These are phyloP conservation scores for carrot (Daucus carota) DNA, from an alignment of 129 eudicot genomes.

Conservation along the genomic window DNA sequence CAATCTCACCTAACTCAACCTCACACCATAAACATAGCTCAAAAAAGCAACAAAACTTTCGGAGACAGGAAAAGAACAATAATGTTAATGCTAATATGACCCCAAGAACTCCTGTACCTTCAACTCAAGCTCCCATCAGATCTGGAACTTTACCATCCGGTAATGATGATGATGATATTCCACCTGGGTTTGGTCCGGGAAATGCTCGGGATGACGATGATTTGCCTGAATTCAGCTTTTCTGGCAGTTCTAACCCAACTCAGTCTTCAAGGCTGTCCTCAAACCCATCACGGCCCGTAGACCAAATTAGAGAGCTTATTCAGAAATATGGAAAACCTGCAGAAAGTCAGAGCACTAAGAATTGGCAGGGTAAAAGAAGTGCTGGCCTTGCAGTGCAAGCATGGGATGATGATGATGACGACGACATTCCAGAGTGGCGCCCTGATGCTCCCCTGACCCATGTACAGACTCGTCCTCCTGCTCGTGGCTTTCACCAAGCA, in stretches of 20 bases:
- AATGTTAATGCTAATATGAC: conserved; percentile 31
- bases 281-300: conserved; percentile 29
- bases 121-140: conserved; percentile 1
- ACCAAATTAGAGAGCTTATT: conserved; percentile 63
- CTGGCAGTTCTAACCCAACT: conserved; percentile 30
- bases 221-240: conserved; percentile 73
- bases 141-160: background rate
- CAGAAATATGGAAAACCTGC: conserved; percentile 63
- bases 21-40: conserved; percentile 53
- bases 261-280: conserved; percentile 17
- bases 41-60: conserved; percentile 37
- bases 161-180: conserved; percentile 49
- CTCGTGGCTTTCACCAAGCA: conserved; percentile 22
- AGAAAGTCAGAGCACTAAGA: background rate
- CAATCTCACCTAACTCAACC: conserved; percentile 57
- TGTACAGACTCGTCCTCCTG: background rate
- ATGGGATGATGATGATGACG: conserved; percentile 82
- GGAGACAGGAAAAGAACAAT: conserved; percentile 35
- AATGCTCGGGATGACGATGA: conserved; percentile 71
- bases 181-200: conserved; percentile 87
- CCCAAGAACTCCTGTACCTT: conserved; percentile 19
- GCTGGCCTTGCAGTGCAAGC: conserved; percentile 22
- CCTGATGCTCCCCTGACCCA: conserved; percentile 38
- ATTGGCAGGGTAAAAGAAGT: conserved; percentile 10
- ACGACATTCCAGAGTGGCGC: conserved; percentile 86